A percentile compares a stretch with the other conserved stretches of the same genome.
Evolutionary conservation across 805 yeast genomes (phyloP).

Genomic region (Tetrapisispora pingtungensis): DNA sequence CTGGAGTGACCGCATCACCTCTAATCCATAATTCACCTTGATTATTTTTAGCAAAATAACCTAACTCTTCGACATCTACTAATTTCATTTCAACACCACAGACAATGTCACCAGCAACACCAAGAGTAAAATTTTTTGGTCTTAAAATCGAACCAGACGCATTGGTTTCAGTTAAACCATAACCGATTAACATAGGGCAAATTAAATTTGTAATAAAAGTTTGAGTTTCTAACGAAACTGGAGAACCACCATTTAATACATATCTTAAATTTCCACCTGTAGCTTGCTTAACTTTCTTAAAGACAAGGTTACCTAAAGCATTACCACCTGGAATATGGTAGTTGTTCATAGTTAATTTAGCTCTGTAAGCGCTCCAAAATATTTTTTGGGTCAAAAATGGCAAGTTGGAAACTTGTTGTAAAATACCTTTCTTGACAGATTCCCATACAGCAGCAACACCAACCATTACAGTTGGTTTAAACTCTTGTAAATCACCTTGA

Average conservation of each 20-base stretch:
- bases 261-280: conserved; percentile 82
- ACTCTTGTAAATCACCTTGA: conserved; percentile 77
- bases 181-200: conserved; percentile 86
- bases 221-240: conserved; percentile 79
- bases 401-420: conserved; percentile 58
- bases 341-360: conserved; percentile 52
- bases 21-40: conserved; percentile 86
- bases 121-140: conserved; percentile 57
- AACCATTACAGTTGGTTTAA: conserved; percentile 88
- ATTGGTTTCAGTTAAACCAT: conserved; percentile 92
- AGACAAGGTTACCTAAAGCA: conserved; percentile 54
- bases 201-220: conserved; percentile 63
- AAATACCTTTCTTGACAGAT: conserved; percentile 82
- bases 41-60: conserved; percentile 78
- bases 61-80: conserved; percentile 84
- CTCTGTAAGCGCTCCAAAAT: conserved; percentile 80
- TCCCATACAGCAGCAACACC: conserved; percentile 99
- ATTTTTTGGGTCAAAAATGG: conserved; percentile 64
- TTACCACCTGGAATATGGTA: conserved; percentile 68
- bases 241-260: conserved; percentile 87
- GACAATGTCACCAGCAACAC: conserved; percentile 71
- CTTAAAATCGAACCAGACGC: conserved; percentile 74
- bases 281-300: conserved; percentile 83
- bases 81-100: conserved; percentile 81
- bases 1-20: conserved; percentile 64